Base-by-base conservation (phyloP, 2,329 filamentous ascomycete genomes). In the Sclerotinia subarctica region DNA sequence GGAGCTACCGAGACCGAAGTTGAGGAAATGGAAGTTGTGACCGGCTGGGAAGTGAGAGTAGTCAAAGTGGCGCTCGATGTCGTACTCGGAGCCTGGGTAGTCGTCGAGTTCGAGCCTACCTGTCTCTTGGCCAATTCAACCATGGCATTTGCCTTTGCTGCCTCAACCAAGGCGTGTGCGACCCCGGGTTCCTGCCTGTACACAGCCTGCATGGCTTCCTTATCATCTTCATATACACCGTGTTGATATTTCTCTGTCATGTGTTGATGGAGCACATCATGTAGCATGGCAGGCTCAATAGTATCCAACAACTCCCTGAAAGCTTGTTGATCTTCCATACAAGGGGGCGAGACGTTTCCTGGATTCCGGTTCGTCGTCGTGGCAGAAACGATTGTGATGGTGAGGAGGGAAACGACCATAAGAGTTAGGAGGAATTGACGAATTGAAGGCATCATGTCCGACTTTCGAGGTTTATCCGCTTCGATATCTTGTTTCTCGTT, bases 171-270 rank as follows among this genome's bases (percentile, higher is more conserved):
- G 68, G 85, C 85, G 13, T 83, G 86, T 24, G 88, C 88, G 49
- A 91, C 81, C 49, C 84, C 82, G 29, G 87, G 84, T 75, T 91
- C 84, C 71, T 85, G 83, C 54, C 82, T 80, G 78, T 88, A 85
- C 38, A 90, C 82, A 46, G 84, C 86, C 77, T 90, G 85, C 66
- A 90, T 82, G 35, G 88, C 88, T 15, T 83, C 81, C 72, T 82
- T 83, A 74, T 90, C 89, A 71, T 87, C 86, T 71, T 85, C 83
- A 77, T 88, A 91, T 67, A 91, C 83, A 69, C 89, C 90, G 75
- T 91, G 85, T 76, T 87, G 84, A 79, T 88, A 92, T 75, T 86
- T 85, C 59, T 84, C 82, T 57, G 86, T 84, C 66, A 88, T 81
- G 73, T 88, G 84, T 70, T 83, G 81, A 77, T 91, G 88, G 44